These are phyloP conservation scores for Rhodamnia argentea DNA, from an alignment of 345 rosid genomes.

Conservation along the genomic window DNA sequence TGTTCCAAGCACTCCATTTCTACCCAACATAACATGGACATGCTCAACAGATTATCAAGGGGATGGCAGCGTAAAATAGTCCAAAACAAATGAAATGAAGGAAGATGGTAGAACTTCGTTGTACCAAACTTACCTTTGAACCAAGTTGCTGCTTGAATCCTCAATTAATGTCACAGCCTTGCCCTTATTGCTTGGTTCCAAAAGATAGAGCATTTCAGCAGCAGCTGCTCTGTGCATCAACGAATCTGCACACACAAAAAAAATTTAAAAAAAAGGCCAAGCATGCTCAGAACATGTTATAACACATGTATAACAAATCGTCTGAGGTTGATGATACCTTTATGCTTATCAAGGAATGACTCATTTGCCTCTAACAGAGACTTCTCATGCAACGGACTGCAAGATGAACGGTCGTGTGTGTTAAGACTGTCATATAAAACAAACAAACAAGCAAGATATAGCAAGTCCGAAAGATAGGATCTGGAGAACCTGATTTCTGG, in stretches of 20 bases:
- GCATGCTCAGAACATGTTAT: neutral
- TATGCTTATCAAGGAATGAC: slow-evolving; percentile 60
- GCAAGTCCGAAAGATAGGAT: neutral
- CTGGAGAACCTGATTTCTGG: slow-evolving; percentile 59
- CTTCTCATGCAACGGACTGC: slow-evolving; percentile 74
- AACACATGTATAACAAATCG: neutral
- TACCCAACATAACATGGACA: slow-evolving; percentile 8
- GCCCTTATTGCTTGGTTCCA: slow-evolving; percentile 57
- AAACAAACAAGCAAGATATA: neutral
- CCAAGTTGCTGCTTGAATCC: slow-evolving; percentile 50
- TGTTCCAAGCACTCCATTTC: slow-evolving; percentile 58
- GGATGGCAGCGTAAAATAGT: neutral
- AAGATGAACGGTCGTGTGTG: neutral
- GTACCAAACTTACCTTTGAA: slow-evolving; percentile 31
- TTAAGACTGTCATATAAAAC: slow-evolving; percentile 1
- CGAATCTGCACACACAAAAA: slow-evolving; percentile 39
- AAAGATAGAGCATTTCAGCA: slow-evolving; percentile 68
- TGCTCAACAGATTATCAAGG: neutral
- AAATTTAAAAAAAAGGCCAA: neutral
- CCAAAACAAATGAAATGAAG: neutral
- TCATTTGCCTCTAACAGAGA: slow-evolving; percentile 71
- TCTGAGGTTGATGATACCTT: slow-evolving; percentile 22
- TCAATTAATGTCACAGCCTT: slow-evolving; percentile 75
- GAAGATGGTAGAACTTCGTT: neutral
- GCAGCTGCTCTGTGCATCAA: slow-evolving; percentile 92